phyloP scores from a whole-genome alignment of 140 eudicot genomes.

The Oenanthe javanica region DNA sequence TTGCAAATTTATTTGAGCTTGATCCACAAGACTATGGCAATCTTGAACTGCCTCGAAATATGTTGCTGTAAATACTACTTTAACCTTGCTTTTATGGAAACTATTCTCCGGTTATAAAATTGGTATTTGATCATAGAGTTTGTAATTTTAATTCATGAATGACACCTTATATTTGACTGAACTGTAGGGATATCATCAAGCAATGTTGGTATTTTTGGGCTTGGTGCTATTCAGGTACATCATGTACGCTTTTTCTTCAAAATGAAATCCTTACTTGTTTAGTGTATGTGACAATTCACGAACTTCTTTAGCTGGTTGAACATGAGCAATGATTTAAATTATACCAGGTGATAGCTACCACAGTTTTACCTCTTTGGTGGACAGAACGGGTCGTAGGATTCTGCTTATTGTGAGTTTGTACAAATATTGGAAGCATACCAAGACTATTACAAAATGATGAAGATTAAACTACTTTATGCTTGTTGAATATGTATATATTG shows the following conservation, averaged over 20 bases:
- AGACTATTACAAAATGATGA: too few relatives aligned
- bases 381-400: slow-evolving; percentile 83
- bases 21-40: too few relatives aligned
- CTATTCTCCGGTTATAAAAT: background rate
- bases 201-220: slow-evolving; percentile 66
- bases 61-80: background rate
- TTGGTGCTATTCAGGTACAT: slow-evolving; percentile 76
- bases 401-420: slow-evolving; percentile 60
- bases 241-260: slow-evolving; percentile 11
- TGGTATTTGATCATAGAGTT: background rate
- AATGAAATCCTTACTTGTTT: background rate
- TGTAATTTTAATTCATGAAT: background rate
- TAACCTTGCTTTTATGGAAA: background rate
- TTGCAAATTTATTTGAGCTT: too few relatives aligned
- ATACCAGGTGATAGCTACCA: slow-evolving; percentile 72
- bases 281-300: background rate
- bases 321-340: slow-evolving; percentile 2
- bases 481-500: too few relatives aligned
- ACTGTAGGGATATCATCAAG: slow-evolving; percentile 62
- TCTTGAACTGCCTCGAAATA: too few relatives aligned
- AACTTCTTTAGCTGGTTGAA: slow-evolving; percentile 1
- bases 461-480: too few relatives aligned
- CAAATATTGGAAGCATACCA: too few relatives aligned
- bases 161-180: slow-evolving; percentile 8
- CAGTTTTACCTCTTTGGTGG: slow-evolving; percentile 68